These are phyloP conservation scores for Aurantiochytrium sp. DNA, from an alignment of 108 stramenopile genomes.

Conservation along the genomic window DNA sequence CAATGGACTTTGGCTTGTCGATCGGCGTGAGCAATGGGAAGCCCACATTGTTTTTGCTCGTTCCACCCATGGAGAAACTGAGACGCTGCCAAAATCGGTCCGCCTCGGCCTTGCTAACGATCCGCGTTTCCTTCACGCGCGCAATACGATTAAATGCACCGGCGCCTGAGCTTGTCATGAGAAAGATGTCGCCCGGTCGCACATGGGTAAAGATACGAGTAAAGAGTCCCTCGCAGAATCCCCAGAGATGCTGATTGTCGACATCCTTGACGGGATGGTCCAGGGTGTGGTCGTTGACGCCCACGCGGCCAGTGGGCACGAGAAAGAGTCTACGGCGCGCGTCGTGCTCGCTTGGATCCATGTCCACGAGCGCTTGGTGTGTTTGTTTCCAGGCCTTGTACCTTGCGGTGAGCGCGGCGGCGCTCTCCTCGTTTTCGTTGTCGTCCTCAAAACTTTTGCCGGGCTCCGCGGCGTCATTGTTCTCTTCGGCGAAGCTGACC, in stretches of 20 bases:
- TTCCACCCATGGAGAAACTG: background rate
- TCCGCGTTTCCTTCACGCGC: background rate
- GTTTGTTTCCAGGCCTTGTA: background rate
- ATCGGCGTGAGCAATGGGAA: background rate
- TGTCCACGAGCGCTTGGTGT: background rate
- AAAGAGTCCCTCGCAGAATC: conserved; percentile 10
- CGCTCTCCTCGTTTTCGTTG: no score
- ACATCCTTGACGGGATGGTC: background rate
- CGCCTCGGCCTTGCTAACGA: background rate
- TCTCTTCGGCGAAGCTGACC: no score
- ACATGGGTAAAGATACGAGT: background rate
- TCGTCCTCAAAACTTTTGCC: no score
- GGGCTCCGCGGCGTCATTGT: no score
- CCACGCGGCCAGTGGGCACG: background rate
- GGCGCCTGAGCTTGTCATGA: background rate
- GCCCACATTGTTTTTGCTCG: background rate
- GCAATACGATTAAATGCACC: background rate
- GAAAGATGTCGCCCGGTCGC: background rate
- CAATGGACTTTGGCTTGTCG: background rate
- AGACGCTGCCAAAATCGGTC: background rate
- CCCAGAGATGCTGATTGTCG: background rate
- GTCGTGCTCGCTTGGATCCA: background rate
- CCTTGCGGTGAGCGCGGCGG: no score
- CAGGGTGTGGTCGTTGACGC: background rate
- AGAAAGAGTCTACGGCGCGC: background rate